Percentiles rank a stretch among this genome's conserved stretches.
Conservation (phyloP, 2,329 filamentous ascomycete genomes). For the Penicillium olsonii region DNA sequence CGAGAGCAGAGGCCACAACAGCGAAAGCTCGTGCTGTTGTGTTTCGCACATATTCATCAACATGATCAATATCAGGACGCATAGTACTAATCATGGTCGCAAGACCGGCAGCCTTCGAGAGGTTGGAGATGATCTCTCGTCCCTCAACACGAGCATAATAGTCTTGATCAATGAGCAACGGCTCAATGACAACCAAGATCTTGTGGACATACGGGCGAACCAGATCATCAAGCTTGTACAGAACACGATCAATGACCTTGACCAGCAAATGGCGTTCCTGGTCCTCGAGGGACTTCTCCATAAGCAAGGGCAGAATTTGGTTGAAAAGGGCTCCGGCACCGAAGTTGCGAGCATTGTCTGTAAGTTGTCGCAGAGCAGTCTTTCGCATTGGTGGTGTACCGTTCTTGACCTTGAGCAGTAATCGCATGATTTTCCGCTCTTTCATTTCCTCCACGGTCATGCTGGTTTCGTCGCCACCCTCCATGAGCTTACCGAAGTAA, state of each 20-base stretch:
- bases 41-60: slow-evolving; percentile 97
- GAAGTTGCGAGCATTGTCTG: slow-evolving; percentile 95
- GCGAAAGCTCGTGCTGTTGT: slow-evolving; percentile 96
- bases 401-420: slow-evolving; percentile 98
- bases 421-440: slow-evolving; percentile 96
- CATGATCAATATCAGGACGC: slow-evolving; percentile 97
- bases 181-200: slow-evolving; percentile 97
- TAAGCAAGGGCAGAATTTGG: slow-evolving; percentile 91
- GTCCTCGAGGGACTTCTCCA: slow-evolving; percentile 97
- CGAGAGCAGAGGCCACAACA: slow-evolving; percentile 92
- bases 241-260: slow-evolving; percentile 97
- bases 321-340: slow-evolving; percentile 93
- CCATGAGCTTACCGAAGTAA: slow-evolving; percentile 96
- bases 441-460: slow-evolving; percentile 95
- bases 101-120: slow-evolving; percentile 92
- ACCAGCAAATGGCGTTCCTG: slow-evolving; percentile 97
- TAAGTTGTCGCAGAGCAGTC: slow-evolving; percentile 93
- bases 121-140: slow-evolving; percentile 97
- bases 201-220: slow-evolving; percentile 97
- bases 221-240: slow-evolving; percentile 97
- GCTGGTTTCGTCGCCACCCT: slow-evolving; percentile 86
- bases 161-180: slow-evolving; percentile 98
- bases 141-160: slow-evolving; percentile 98
- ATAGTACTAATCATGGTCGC: slow-evolving; percentile 99
- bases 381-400: slow-evolving; percentile 98